phyloP scores from a whole-genome alignment of 2,329 filamentous ascomycete genomes.

The Clonostachys solani region DNA sequence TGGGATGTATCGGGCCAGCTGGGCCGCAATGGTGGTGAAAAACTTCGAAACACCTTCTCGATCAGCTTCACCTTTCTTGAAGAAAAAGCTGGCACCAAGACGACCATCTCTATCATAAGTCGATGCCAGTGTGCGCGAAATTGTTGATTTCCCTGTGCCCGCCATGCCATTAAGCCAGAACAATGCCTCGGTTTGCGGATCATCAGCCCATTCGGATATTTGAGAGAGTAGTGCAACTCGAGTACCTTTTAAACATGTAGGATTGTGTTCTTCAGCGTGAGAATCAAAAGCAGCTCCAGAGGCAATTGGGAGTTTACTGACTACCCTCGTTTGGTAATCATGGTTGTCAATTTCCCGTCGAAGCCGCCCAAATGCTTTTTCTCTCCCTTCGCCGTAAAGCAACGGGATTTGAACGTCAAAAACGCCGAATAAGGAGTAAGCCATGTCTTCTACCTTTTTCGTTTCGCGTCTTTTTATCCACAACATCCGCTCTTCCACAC shows the following conservation, averaged over 20 bases:
- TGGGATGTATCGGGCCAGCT: not conserved
- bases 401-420: too few relatives aligned
- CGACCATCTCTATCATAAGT: not conserved
- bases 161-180: conserved; percentile 2
- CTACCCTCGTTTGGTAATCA: too few relatives aligned
- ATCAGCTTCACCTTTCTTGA: conserved; percentile 8
- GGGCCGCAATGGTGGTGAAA: not conserved
- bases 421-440: too few relatives aligned
- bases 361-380: too few relatives aligned
- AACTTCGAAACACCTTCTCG: not conserved
- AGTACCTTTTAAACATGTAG: not conserved
- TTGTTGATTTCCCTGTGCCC: conserved; percentile 1
- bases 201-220: not conserved
- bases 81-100: conserved; percentile 1
- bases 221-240: not conserved
- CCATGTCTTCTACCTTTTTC: too few relatives aligned
- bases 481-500: too few relatives aligned
- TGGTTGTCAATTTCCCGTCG: too few relatives aligned
- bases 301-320: not conserved
- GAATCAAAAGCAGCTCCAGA: not conserved
- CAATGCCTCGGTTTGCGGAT: not conserved
- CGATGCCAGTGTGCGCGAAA: not conserved
- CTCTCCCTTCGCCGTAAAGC: too few relatives aligned
- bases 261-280: conserved; percentile 8
- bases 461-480: too few relatives aligned